Base-by-base conservation (phyloP, 2,329 filamentous ascomycete genomes). In the Ascochyta lentis region DNA sequence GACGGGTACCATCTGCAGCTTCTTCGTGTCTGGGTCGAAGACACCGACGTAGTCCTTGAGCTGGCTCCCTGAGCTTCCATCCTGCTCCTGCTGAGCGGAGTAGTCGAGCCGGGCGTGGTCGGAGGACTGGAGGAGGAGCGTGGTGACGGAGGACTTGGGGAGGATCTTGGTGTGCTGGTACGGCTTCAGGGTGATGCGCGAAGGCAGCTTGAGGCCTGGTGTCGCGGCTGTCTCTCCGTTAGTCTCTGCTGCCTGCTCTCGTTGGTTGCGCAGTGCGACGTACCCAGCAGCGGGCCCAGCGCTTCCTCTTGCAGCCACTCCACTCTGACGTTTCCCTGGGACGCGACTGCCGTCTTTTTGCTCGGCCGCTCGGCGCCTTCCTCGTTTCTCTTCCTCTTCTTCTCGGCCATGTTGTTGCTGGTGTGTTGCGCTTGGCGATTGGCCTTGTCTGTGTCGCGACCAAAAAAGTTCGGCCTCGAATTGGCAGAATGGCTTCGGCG, bases 1-100 rank as follows among this genome's bases (percentile, higher is more conserved):
- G 22, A 71, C 84, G 72, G 72, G 67, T 9, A 83, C 76, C 41
- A 89, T 54, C 59, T 85, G 78, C 59, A 87, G 77, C 39, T 79
- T 79, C 51, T 79, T 79, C 4, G 78, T 79, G 24, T 77, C 72
- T 0, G 84, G 83, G 59, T 89, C 84, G 63, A 81, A 86, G 39
- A 88, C 77, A 47, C 83, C 86, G 56, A 87, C 71, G 62, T 88
- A 89, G 73, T 88, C 84, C 61, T 83, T 83, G 53, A 84, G 70
- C 56, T 81, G 75, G 27, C 79, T 80, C 54, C 85, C 81, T 24
- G 76, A 70, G 50, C 72, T 73, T 23, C 73, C 73, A 45, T 80
- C 77, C 37, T 78, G 76, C 50, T 83, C 80, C 55, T 81, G 79
- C 33, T 76, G 77, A 22, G 83, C 86, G 19, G 79, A 78, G 63